These are phyloP conservation scores for Pythium sukuiense DNA, from an alignment of 352 stramenopile genomes.

Conservation along the genomic window DNA sequence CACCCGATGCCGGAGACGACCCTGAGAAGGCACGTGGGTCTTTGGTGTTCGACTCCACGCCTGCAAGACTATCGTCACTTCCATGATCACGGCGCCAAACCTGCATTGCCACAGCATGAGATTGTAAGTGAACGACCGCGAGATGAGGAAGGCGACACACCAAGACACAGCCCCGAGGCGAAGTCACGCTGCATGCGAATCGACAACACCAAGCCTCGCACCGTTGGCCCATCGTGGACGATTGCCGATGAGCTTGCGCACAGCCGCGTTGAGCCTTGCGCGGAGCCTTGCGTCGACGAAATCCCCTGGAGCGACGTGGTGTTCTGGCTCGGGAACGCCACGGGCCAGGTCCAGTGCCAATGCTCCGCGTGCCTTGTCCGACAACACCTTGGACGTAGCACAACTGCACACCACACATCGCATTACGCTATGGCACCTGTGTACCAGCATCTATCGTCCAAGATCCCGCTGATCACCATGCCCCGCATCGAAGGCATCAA, in stretches of 20 bases:
- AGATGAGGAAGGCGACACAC: no score
- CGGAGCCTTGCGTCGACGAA: slow-evolving; percentile 18
- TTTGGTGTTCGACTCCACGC: no score
- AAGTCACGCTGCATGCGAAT: no score
- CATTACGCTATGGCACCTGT: neutral
- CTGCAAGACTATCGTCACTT: no score
- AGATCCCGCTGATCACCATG: slow-evolving; percentile 56
- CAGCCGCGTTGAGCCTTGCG: slow-evolving; percentile 12
- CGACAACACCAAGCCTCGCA: neutral
- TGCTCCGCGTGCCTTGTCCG: neutral
- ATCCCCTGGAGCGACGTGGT: slow-evolving; percentile 25
- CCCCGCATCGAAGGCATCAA: slow-evolving; percentile 68
- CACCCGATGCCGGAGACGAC: no score
- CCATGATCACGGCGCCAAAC: no score
- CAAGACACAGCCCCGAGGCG: no score
- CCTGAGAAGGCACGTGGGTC: no score
- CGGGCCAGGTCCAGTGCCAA: slow-evolving; percentile 17
- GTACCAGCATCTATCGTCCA: slow-evolving; percentile 11
- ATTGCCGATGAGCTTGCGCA: neutral
- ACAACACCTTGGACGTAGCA: neutral
- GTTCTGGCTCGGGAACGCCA: slow-evolving; percentile 21
- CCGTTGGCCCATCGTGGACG: neutral
- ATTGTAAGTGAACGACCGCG: no score
- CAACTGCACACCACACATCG: neutral
- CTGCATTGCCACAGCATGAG: no score